These are phyloP conservation scores for Crassisporium funariophilum DNA, from an alignment of 768 basidiomycete genomes.

Conservation along the genomic window DNA sequence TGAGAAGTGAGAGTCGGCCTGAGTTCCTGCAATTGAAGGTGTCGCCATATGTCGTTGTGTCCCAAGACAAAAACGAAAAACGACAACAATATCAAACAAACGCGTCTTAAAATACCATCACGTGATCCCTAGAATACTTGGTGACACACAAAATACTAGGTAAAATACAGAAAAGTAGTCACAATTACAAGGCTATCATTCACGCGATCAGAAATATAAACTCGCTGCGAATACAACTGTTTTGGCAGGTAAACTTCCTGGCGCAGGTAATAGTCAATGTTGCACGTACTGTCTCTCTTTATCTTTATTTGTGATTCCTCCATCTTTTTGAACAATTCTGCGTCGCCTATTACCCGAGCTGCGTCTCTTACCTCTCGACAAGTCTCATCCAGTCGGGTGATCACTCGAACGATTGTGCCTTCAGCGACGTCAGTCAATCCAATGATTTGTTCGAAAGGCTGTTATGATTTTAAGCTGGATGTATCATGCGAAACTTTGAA, in stretches of 20 bases:
- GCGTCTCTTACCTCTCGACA: slow-evolving; percentile 97
- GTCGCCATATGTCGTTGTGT: slow-evolving; percentile 37
- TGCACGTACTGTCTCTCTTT: slow-evolving; percentile 88
- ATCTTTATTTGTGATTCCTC: slow-evolving; percentile 93
- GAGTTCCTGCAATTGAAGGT: slow-evolving; percentile 23
- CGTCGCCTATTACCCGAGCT: slow-evolving; percentile 95
- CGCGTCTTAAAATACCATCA: slow-evolving; percentile 14
- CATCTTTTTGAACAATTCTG: slow-evolving; percentile 96
- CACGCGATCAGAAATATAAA: slow-evolving; percentile 84
- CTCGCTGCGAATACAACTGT: slow-evolving; percentile 87
- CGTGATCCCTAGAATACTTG: slow-evolving; percentile 15
- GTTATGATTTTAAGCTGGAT: not conserved
- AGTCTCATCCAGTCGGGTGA: slow-evolving; percentile 94
- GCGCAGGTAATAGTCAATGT: not conserved
- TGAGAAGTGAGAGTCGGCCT: slow-evolving; percentile 10
- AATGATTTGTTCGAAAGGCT: slow-evolving; percentile 98
- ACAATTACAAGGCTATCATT: too few species aligned
- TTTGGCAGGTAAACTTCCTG: slow-evolving; percentile 5
- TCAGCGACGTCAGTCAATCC: slow-evolving; percentile 92
- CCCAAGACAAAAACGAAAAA: slow-evolving; percentile 9
- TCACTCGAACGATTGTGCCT: slow-evolving; percentile 95
- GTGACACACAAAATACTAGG: too few species aligned
- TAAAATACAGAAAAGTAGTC: too few species aligned
- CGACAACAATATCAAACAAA: slow-evolving; percentile 3
- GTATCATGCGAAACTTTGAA: not conserved